phyloP scores from a whole-genome alignment of 2,329 filamentous ascomycete species.

The Penicillium brasilianum region DNA sequence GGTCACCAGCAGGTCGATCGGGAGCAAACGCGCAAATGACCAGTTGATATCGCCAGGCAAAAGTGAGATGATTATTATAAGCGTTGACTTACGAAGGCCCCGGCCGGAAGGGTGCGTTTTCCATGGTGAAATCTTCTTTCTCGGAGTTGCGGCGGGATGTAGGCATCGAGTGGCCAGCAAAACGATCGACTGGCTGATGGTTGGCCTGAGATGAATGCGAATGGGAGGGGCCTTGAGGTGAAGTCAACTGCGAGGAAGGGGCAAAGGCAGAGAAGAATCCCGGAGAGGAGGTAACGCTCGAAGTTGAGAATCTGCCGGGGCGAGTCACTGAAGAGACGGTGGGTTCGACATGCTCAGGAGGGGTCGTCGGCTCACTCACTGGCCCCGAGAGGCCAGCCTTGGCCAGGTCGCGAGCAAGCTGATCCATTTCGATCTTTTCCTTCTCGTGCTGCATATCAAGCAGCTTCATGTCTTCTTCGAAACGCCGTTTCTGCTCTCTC shows the following conservation, averaged over 20 bases:
- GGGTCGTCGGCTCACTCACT: constrained; percentile 94
- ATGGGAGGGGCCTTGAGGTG: constrained; percentile 66
- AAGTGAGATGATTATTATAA: background rate
- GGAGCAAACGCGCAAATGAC: background rate
- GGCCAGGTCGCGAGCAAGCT: constrained; percentile 79
- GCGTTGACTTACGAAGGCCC: constrained; percentile 74
- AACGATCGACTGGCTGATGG: constrained; percentile 61
- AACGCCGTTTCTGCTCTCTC: constrained; percentile 83
- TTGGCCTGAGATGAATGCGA: constrained; percentile 40
- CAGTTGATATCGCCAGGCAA: background rate
- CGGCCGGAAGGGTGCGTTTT: constrained; percentile 67
- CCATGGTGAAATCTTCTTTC: constrained; percentile 80
- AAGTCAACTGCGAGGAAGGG: constrained; percentile 74
- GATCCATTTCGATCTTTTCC: constrained; percentile 81
- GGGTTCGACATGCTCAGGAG: constrained; percentile 86
- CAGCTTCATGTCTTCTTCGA: constrained; percentile 90
- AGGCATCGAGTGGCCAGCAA: constrained; percentile 84
- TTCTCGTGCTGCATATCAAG: constrained; percentile 82
- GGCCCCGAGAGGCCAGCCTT: constrained; percentile 67
- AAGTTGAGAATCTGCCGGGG: constrained; percentile 86
- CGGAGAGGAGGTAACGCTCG: constrained; percentile 81
- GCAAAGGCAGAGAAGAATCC: constrained; percentile 74
- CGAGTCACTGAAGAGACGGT: constrained; percentile 82
- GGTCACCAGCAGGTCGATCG: background rate
- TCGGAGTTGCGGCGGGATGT: constrained; percentile 87